These are phyloP conservation scores for Ascomycota sp. DNA, from an alignment of 2,329 filamentous ascomycete species.

Conservation along the genomic window DNA sequence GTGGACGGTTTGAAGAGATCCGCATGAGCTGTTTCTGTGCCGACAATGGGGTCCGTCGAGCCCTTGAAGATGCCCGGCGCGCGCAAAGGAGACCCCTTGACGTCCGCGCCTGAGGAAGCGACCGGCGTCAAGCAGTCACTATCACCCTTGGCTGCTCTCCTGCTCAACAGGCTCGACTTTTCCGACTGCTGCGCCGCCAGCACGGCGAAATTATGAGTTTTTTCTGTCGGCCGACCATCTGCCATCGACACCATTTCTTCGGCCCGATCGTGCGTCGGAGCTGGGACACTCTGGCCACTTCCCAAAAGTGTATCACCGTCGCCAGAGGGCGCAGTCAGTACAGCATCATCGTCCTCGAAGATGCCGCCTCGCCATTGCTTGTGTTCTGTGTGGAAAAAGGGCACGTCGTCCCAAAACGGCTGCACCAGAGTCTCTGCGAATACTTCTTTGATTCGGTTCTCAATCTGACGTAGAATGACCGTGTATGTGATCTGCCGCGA, in stretches of 20 bases:
- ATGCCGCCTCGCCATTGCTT: slow-evolving; percentile 75
- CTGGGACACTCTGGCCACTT: no score
- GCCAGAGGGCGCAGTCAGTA: no score
- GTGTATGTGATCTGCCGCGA: slow-evolving; percentile 89
- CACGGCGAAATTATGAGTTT: slow-evolving; percentile 29
- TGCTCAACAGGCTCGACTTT: slow-evolving; percentile 26
- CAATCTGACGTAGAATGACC: slow-evolving; percentile 78
- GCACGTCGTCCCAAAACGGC: slow-evolving; percentile 91
- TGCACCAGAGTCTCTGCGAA: slow-evolving; percentile 78
- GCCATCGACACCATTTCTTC: no score
- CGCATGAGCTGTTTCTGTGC: slow-evolving; percentile 44
- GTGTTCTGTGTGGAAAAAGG: slow-evolving; percentile 64
- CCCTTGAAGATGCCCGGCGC: slow-evolving; percentile 18
- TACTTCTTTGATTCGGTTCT: slow-evolving; percentile 85
- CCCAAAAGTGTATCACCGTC: no score
- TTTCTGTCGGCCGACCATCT: slow-evolving; percentile 31
- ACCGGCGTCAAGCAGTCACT: slow-evolving; percentile 13
- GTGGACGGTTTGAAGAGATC: slow-evolving; percentile 39
- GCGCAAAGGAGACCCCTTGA: slow-evolving; percentile 17
- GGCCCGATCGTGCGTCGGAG: no score
- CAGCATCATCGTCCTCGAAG: slow-evolving; percentile 37
- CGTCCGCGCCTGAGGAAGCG: slow-evolving; percentile 27
- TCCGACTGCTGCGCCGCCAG: slow-evolving; percentile 16
- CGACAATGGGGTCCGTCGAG: slow-evolving; percentile 43
- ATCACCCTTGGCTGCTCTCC: slow-evolving; percentile 21